A percentile compares a stretch with the other conserved stretches of the same genome.
Conservation (phyloP, 768 basidiomycete species). For the Suillus hirtellus region DNA sequence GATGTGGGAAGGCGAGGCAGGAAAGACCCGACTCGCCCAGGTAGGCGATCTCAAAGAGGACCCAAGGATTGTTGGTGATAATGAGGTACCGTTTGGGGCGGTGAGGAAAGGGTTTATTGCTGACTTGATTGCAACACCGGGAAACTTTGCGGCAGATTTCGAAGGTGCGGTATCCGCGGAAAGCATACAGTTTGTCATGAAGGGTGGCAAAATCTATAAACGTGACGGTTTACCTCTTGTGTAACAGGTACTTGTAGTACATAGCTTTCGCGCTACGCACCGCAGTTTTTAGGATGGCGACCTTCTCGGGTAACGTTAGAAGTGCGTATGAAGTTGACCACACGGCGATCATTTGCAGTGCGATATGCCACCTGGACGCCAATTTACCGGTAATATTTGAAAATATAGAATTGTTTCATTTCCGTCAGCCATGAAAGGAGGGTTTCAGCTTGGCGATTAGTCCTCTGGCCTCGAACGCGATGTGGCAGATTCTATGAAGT, state of each 20-base stretch:
- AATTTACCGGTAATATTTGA: neutral
- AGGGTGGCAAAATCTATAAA: slow-evolving; percentile 51
- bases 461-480: neutral
- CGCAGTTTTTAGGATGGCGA: neutral
- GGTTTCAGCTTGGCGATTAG: neutral
- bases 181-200: slow-evolving; percentile 58
- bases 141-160: slow-evolving; percentile 41
- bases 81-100: slow-evolving; percentile 56
- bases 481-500: neutral
- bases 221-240: slow-evolving; percentile 30
- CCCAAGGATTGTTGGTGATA: slow-evolving; percentile 40
- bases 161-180: slow-evolving; percentile 46
- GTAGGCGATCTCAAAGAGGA: slow-evolving; percentile 29
- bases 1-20: slow-evolving; percentile 43
- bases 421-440: neutral
- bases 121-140: slow-evolving; percentile 42
- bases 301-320: neutral
- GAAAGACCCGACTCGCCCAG: slow-evolving; percentile 26
- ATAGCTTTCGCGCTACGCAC: neutral
- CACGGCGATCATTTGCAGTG: neutral
- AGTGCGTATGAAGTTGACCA: neutral
- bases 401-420: neutral
- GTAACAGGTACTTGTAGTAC: slow-evolving; percentile 4
- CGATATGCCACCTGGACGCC: neutral
- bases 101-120: slow-evolving; percentile 57